Evolutionary conservation across 495 filamentous ascomycete genomes (phyloP).

Genomic region (Podospora fimiseda): DNA sequence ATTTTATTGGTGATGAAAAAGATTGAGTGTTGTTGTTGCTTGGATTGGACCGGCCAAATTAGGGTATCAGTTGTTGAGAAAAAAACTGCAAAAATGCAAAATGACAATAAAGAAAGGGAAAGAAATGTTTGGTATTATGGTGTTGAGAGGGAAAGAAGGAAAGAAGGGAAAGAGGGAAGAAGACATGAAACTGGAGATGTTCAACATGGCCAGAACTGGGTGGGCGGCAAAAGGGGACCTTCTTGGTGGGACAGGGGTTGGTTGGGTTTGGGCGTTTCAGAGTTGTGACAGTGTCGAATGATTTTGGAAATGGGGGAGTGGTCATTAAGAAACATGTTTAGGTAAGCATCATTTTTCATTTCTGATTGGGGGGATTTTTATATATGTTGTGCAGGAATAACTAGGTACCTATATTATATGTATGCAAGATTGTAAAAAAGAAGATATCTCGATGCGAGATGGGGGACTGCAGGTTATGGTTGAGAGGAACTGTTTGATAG

Average conservation of each 20-base stretch:
- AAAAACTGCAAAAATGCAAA: too few species aligned
- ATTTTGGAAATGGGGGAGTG: slow-evolving; percentile 13
- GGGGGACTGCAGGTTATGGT: too few species aligned
- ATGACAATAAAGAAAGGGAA: too few species aligned
- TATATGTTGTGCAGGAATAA: too few species aligned
- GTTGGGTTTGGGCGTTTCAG: slow-evolving; percentile 31
- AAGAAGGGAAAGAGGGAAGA: not conserved
- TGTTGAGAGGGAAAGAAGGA: not conserved
- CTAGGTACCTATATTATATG: too few species aligned
- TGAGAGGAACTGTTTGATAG: too few species aligned
- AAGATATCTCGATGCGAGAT: too few species aligned
- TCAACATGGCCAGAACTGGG: not conserved
- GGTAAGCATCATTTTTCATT: slow-evolving; percentile 13
- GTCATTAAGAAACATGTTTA: slow-evolving; percentile 6
- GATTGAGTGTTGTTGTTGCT: not conserved
- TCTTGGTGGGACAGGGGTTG: not conserved
- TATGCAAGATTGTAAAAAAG: too few species aligned
- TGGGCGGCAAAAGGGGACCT: slow-evolving; percentile 2
- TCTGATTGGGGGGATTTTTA: too few species aligned
- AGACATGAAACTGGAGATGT: slow-evolving; percentile 1
- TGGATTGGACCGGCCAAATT: not conserved
- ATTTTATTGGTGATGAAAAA: not conserved
- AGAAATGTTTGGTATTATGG: too few species aligned
- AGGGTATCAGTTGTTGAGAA: too few species aligned
- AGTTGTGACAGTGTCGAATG: slow-evolving; percentile 34